Evolutionary conservation across 805 yeast species (phyloP).

Genomic region (Starmera dryadoides): DNA sequence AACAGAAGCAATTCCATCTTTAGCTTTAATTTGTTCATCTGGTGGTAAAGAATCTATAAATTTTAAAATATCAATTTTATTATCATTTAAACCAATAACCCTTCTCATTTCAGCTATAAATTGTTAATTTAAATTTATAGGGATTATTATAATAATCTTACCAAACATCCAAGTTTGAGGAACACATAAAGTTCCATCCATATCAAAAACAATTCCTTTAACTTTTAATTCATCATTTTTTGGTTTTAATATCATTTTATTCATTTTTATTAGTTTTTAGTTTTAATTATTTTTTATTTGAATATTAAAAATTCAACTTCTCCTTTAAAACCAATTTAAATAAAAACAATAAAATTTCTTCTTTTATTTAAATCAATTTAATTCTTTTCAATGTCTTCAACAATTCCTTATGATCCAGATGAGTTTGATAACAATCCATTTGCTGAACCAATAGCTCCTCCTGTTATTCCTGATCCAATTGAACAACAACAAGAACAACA

Average conservation of each 20-base stretch:
- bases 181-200: conserved; percentile 71
- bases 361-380: too few relatives aligned
- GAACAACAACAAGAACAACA: conserved; percentile 1
- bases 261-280: conserved; percentile 4
- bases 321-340: too few relatives aligned
- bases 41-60: conserved; percentile 38
- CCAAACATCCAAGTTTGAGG: conserved; percentile 56
- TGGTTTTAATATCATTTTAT: conserved; percentile 18
- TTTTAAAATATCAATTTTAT: conserved; percentile 43
- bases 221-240: conserved; percentile 22
- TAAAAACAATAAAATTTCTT: too few relatives aligned
- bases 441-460: conserved; percentile 33
- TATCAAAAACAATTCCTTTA: conserved; percentile 60
- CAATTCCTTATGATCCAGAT: conserved; percentile 43
- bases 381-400: conserved; percentile 35
- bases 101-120: conserved; percentile 46
- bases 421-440: conserved; percentile 58
- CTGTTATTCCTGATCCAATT: conserved; percentile 13
- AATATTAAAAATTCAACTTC: too few relatives aligned
- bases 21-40: conserved; percentile 34
- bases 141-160: conserved; percentile 6
- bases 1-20: conserved; percentile 38
- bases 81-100: conserved; percentile 41
- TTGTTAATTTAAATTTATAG: not conserved
- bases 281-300: too few relatives aligned